Base-by-base conservation (phyloP, 805 yeast genomes). In the Starmerella bombi region DNA sequence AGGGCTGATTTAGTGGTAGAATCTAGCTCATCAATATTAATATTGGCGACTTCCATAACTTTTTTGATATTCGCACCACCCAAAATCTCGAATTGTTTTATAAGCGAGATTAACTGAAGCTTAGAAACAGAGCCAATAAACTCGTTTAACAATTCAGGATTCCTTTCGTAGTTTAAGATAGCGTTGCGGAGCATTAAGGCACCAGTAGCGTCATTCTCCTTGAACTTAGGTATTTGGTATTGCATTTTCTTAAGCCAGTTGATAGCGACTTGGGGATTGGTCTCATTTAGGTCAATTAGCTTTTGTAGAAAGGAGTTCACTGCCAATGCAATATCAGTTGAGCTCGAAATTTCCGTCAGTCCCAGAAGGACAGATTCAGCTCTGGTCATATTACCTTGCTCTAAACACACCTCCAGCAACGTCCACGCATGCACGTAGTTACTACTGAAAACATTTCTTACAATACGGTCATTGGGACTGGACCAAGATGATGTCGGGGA, bases 401-500 rank as follows among this genome's bases (percentile, higher is more conserved):
- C 72, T 25, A 84, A 54, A 49, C 86, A 77, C 0, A 91, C 88
- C 51, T 84, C 94, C 31, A 83, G 65, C 27, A 84, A 60, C 3
- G 86, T 72, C 75, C 86, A 84, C 16, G 79, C 64, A 51, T 78
- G 78, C 39, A 67, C 64, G n/a, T 72, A 70, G 47, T 74, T 78
- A 53, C 70, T 71, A 5, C 79, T 68, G 56, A 57, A 57, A 5
- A 55, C 48, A 37, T 55, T 56, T 28, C 59, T 41, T 2, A 54
- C 37, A 4, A 57, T 44, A 12, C 42, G 34, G 31, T 58, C 62
- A 25, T 53, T 45, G 6, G 60, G 60, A n/a, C 61, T 54, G 6
- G 60, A 53, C 61, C 61, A 58, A 4, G 59, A 46, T 1, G 48
- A 28, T 15, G 37, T 40, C 20, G 41, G 32, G 17, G 42, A 3